phyloP scores from a whole-genome alignment of 768 basidiomycete genomes.

The Wakefieldia striispora region DNA sequence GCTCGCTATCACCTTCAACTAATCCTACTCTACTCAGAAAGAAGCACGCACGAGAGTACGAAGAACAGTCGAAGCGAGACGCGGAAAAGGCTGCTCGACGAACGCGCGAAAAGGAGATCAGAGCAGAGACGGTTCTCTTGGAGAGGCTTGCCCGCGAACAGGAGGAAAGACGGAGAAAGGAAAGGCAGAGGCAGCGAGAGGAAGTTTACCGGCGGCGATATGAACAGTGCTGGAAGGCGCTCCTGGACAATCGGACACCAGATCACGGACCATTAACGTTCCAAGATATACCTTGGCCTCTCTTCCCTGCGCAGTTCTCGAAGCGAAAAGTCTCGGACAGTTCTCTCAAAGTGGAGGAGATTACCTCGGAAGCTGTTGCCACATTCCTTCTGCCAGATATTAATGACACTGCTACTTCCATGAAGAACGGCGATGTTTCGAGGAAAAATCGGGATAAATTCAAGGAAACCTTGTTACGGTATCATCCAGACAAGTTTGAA shows the following conservation, averaged over 20 bases:
- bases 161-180: constrained; percentile 46
- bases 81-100: constrained; percentile 51
- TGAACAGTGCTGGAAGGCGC: constrained; percentile 53
- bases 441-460: constrained; percentile 60
- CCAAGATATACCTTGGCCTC: constrained; percentile 73
- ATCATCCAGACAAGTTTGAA: constrained; percentile 83
- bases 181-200: constrained; percentile 42
- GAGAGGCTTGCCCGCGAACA: constrained; percentile 54
- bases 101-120: constrained; percentile 52
- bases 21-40: constrained; percentile 41
- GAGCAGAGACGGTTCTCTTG: constrained; percentile 50
- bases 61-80: constrained; percentile 56
- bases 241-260: constrained; percentile 35
- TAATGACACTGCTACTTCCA: neutral
- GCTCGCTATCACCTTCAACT: neutral
- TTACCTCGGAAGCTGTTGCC: constrained; percentile 55
- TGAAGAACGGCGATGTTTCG: constrained; percentile 23
- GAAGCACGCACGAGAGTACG: constrained; percentile 65
- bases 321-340: constrained; percentile 12
- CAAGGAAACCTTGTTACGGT: constrained; percentile 66
- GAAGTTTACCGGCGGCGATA: constrained; percentile 52
- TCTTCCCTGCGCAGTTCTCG: constrained; percentile 36
- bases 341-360: constrained; percentile 40
- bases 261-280: constrained; percentile 41
- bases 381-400: constrained; percentile 50